Base-by-base conservation (phyloP, 75 land plant species). In the Sequoiadendron giganteum region DNA sequence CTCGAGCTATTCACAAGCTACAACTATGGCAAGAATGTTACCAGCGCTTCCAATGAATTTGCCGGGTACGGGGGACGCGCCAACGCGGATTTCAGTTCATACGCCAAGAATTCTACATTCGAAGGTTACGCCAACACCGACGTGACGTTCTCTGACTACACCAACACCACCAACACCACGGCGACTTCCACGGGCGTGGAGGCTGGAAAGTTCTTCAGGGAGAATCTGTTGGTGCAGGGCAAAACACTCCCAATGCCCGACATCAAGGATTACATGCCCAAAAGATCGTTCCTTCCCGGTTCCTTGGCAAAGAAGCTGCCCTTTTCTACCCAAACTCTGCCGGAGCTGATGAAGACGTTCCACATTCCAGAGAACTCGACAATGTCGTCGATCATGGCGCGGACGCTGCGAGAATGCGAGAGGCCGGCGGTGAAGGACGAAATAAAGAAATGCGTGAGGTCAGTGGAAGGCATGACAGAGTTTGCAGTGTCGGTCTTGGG, bases 191-290 rank as follows among this genome's bases (percentile, higher is more conserved):
- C 36, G n/a, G 87, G 89, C 92, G 91, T 94, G 8, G 94, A 94
- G 86, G 90, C 93, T 1, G 95, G 95, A 14, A 94, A 93, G 83
- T 94, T 94, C 91, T 94, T 94, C 87, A 43, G 94, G 32, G 95
- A 94, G 90, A 78, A 54, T 21, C 38, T 56, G 87, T 78, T 94
- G 88, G 88, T 86, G 47, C 84, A 42, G 14, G 95, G 94, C 30
- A 68, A 39, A 3, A 90, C 90, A 68, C 91, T 93, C 91, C 90
- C 89, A 1, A 32, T 89, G 39, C 85, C 84, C 34, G 68, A 90
- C 45, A 55, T 90, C 6, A 89, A 55, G n/a, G 90, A 90, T 45
- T 85, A 84, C 14, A 70, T 90, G 75, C 90, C 90, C 43, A 21
- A 19, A 36, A 76, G 90, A 49, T 72, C 90, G 19, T 90, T 90